Evolutionary conservation across 2,329 filamentous ascomycete genomes (phyloP), one percentile per base, ranked within the genome.

Genomic region (Chaetomium globosum): DNA sequence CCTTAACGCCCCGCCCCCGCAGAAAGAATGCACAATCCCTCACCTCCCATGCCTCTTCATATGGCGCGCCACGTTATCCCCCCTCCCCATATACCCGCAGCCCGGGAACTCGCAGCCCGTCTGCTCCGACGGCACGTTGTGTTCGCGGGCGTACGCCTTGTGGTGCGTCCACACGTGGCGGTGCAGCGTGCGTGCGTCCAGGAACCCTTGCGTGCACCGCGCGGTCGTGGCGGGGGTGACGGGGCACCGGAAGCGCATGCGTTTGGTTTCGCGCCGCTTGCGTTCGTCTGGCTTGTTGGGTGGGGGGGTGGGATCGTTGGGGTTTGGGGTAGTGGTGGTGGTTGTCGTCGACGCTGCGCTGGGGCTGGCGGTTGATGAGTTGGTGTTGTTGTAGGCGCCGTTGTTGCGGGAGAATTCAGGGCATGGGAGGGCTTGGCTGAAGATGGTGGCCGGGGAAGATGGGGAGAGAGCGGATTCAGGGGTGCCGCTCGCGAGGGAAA

Each of bases 121-220:
- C 39, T 58, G 30, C 48, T 70, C 67, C 36, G 60, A 60, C 1
- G 65, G 68, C 19, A 67, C 64, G 26, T 55, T 39, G 33, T 56
- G 31, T 3, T 26, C 51, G n/a, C 36, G 48, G 2, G 71, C 71
- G 16, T 67, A 67, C 10, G 6, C 53, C n/a, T 65, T 59, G 6
- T 55, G 64, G 51, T 73, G 70, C 39, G 68, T 57, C 68, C 70
- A 70, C 2, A 72, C 39, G 63, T 73, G 71, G 12, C 70, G 69
- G 36, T 67, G 48, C 31, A 70, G 68, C 3, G 68, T 66, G 46
- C 70, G 68, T 30, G 66, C 66, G 57, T 71, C 70, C 12, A 51
- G 56, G 59, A 68, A 67, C 23, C 39, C 60, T 46, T 64, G 68
- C 31, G 33, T 21, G 68, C 71, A 73, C 26, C 66, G 33, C 4